Conservation (phyloP, 345 rosid genomes). For the Anastatica hierochuntica region DNA sequence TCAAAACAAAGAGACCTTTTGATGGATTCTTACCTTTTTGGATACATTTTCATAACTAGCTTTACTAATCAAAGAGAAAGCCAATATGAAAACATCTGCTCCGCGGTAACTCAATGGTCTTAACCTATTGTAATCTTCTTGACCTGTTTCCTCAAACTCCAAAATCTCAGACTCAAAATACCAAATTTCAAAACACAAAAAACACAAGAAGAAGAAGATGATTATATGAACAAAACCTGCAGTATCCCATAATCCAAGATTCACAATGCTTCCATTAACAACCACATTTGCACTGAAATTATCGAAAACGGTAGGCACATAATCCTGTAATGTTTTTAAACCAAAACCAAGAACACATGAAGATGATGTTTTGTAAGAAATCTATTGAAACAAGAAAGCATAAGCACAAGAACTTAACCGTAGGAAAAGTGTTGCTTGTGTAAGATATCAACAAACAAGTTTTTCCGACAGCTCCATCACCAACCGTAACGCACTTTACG, state of each 20-base stretch:
- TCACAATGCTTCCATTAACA: slow-evolving; percentile 78
- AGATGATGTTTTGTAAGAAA: too few relatives aligned
- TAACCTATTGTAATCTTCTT: slow-evolving; percentile 86
- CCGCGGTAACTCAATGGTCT: slow-evolving; percentile 94
- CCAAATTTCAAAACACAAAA: too few relatives aligned
- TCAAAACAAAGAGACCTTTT: not conserved
- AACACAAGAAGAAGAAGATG: not conserved
- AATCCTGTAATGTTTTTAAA: slow-evolving; percentile 57
- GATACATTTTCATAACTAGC: slow-evolving; percentile 97
- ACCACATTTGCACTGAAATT: slow-evolving; percentile 96
- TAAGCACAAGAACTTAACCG: slow-evolving; percentile 32
- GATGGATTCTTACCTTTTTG: slow-evolving; percentile 49
- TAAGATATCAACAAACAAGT: slow-evolving; percentile 80
- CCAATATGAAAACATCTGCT: slow-evolving; percentile 92
- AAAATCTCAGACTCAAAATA: slow-evolving; percentile 1
- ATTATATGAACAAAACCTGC: slow-evolving; percentile 52
- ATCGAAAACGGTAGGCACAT: slow-evolving; percentile 90
- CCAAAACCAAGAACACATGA: not conserved
- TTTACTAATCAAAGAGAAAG: slow-evolving; percentile 94
- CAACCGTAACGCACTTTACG: slow-evolving; percentile 84
- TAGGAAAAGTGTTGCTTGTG: slow-evolving; percentile 80
- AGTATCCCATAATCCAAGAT: slow-evolving; percentile 96
- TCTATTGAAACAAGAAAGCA: not conserved
- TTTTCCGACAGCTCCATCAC: slow-evolving; percentile 87
- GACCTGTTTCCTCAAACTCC: slow-evolving; percentile 38